phyloP scores from a whole-genome alignment of 2,329 filamentous ascomycete species.

The Epichloe coenophiala region DNA sequence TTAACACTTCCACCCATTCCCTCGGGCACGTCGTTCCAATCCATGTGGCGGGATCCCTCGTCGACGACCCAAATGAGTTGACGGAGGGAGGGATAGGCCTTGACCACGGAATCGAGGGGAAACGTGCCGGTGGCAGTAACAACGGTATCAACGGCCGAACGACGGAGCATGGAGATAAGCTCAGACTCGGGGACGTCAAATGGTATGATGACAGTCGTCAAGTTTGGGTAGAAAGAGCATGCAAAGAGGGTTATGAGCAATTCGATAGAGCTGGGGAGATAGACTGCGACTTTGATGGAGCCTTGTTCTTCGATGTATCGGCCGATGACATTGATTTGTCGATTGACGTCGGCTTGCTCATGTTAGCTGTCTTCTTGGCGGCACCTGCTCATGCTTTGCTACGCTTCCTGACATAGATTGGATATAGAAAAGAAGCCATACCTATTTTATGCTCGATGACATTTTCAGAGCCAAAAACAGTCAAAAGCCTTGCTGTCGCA shows the following conservation, averaged over 20 bases:
- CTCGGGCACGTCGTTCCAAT: constrained; percentile 82
- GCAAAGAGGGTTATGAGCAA: constrained; percentile 73
- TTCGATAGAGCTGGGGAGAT: constrained; percentile 87
- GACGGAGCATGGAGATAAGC: constrained; percentile 58
- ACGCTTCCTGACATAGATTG: background rate
- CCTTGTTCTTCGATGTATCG: constrained; percentile 58
- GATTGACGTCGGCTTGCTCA: constrained; percentile 51
- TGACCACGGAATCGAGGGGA: constrained; percentile 60
- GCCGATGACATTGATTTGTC: constrained; percentile 80
- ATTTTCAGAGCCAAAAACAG: constrained; percentile 63
- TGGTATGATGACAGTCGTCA: constrained; percentile 74
- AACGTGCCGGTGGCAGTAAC: constrained; percentile 79
- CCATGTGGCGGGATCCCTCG: constrained; percentile 78
- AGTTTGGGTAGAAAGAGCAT: constrained; percentile 69
- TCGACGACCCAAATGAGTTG: constrained; percentile 89
- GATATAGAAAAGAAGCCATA: constrained; percentile 14
- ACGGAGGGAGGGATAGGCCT: constrained; percentile 55
- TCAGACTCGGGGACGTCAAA: constrained; percentile 60
- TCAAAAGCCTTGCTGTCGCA: constrained; percentile 59
- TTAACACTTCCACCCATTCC: constrained; percentile 62
- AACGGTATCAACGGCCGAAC: constrained; percentile 65
- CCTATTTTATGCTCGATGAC: constrained; percentile 58
- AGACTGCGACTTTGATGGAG: constrained; percentile 69
- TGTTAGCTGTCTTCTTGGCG: constrained; percentile 4
- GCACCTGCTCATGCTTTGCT: background rate